phyloP scores from a whole-genome alignment of 306 rosid genomes.

The Spatholobus suberectus region DNA sequence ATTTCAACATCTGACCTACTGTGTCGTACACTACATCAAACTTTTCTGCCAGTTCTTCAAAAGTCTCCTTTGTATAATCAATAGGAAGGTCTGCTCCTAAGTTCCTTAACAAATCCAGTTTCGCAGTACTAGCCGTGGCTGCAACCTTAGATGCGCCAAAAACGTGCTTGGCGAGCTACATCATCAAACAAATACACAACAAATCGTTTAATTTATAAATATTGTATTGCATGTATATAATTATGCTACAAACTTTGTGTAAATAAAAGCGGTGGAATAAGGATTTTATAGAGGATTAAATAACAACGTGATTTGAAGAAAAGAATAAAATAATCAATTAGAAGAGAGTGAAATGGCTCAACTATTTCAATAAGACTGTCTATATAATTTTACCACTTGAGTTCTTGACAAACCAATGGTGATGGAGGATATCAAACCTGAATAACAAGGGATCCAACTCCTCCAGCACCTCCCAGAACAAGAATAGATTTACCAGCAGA shows the following conservation, averaged over 20 bases:
- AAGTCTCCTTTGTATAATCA: slow-evolving; percentile 67
- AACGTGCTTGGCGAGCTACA: slow-evolving; percentile 66
- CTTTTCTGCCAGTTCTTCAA: slow-evolving; percentile 63
- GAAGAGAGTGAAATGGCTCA: too few species aligned
- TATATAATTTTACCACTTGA: too few species aligned
- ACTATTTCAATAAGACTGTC: too few species aligned
- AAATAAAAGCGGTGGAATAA: too few species aligned
- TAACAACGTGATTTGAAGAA: too few species aligned
- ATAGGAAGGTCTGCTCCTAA: slow-evolving; percentile 68
- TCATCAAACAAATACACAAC: too few species aligned
- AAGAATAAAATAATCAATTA: too few species aligned
- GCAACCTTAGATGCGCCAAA: slow-evolving; percentile 69
- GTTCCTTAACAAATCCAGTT: slow-evolving; percentile 57
- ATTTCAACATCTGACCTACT: slow-evolving; percentile 56
- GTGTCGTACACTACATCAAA: slow-evolving; percentile 71
- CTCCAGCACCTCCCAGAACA: slow-evolving; percentile 74
- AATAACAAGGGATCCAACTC: slow-evolving; percentile 54
- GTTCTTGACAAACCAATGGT: too few species aligned
- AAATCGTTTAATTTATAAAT: too few species aligned
- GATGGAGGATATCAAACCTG: neutral
- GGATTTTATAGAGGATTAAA: too few species aligned
- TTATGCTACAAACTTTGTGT: too few species aligned
- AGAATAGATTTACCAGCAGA: slow-evolving; percentile 60
- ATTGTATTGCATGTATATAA: too few species aligned
- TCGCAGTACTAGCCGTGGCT: slow-evolving; percentile 67